phyloP scores from a whole-genome alignment of 768 basidiomycete species.

The Pisolithus albus region DNA sequence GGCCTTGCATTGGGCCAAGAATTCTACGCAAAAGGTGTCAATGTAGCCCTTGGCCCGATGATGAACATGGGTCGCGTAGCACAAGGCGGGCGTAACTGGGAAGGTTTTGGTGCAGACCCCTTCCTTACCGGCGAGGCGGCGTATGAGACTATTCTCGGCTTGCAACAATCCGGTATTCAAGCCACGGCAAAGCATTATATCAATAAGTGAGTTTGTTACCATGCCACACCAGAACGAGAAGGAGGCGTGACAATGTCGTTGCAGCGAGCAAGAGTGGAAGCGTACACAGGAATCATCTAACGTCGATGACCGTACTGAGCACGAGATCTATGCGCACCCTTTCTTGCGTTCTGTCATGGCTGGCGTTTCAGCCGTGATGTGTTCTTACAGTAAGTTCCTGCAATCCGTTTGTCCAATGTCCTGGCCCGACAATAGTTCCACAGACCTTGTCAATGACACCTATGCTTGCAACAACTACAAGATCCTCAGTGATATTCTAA shows the following conservation, averaged over 20 bases:
- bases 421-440: slow-evolving; percentile 5
- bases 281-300: slow-evolving; percentile 30
- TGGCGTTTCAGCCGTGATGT: slow-evolving; percentile 61
- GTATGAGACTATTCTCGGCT: slow-evolving; percentile 73
- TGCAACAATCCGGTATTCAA: slow-evolving; percentile 78
- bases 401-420: not conserved
- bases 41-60: slow-evolving; percentile 75
- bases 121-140: slow-evolving; percentile 73
- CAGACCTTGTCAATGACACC: slow-evolving; percentile 51
- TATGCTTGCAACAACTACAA: slow-evolving; percentile 62
- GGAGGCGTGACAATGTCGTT: not conserved
- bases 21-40: slow-evolving; percentile 75
- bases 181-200: slow-evolving; percentile 83
- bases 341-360: slow-evolving; percentile 57
- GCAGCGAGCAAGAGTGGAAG: slow-evolving; percentile 32
- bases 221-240: no score
- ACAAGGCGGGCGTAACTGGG: slow-evolving; percentile 85
- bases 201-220: slow-evolving; percentile 45
- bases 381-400: slow-evolving; percentile 45
- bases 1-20: slow-evolving; percentile 79
- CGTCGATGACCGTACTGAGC: slow-evolving; percentile 39
- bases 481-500: slow-evolving; percentile 52
- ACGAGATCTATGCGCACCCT: slow-evolving; percentile 53
- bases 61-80: slow-evolving; percentile 83
- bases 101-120: slow-evolving; percentile 92